These are phyloP conservation scores for Caloboletus firmus DNA, from an alignment of 1,284 basidiomycete species.

Conservation along the genomic window DNA sequence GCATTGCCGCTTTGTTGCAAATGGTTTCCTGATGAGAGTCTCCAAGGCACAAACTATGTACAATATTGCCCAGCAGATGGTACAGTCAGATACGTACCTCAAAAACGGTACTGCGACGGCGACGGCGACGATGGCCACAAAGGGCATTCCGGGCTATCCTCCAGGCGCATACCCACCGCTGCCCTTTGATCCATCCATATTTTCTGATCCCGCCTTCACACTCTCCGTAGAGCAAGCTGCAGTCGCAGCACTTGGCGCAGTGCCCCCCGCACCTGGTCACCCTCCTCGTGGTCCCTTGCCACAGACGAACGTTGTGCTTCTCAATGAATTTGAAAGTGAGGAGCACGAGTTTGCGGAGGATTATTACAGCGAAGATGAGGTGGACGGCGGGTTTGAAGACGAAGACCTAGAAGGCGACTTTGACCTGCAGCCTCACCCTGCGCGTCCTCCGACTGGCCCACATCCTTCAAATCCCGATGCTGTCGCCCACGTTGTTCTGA, in stretches of 20 bases:
- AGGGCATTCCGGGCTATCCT: slow-evolving; percentile 35
- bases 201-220: slow-evolving; percentile 55
- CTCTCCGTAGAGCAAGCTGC: slow-evolving; percentile 52
- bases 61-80: slow-evolving; percentile 66
- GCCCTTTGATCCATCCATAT: slow-evolving; percentile 55
- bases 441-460: slow-evolving; percentile 19
- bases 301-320: slow-evolving; percentile 42
- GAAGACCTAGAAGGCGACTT: slow-evolving; percentile 42
- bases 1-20: slow-evolving; percentile 32
- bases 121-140: slow-evolving; percentile 39
- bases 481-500: slow-evolving; percentile 42
- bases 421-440: slow-evolving; percentile 28
- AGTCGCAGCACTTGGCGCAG: slow-evolving; percentile 43
- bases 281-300: slow-evolving; percentile 35
- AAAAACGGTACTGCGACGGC: slow-evolving; percentile 34
- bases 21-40: slow-evolving; percentile 32
- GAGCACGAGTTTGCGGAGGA: slow-evolving; percentile 47
- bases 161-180: slow-evolving; percentile 37
- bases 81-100: slow-evolving; percentile 51
- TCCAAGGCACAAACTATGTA: slow-evolving; percentile 60
- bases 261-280: slow-evolving; percentile 35
- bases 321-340: slow-evolving; percentile 47
- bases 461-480: slow-evolving; percentile 23
- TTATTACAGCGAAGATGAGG: slow-evolving; percentile 49
- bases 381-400: slow-evolving; percentile 44